These are phyloP conservation scores for Ceratocystis albifundus DNA, from an alignment of 2,329 filamentous ascomycete genomes.

Conservation along the genomic window DNA sequence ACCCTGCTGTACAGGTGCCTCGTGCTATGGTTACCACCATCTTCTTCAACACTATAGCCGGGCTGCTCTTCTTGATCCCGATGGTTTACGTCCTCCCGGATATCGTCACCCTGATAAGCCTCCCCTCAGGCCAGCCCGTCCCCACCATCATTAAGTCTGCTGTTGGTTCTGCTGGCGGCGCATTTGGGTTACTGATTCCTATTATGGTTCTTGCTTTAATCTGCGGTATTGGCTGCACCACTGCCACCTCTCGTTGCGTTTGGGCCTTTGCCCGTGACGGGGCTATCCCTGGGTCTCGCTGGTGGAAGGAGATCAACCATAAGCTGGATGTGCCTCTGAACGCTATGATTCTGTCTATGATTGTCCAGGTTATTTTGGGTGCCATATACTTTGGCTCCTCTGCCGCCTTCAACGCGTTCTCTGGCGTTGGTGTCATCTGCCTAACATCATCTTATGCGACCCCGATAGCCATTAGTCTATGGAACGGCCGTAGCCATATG, in stretches of 20 bases:
- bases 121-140: conserved; percentile 49
- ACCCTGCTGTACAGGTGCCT: conserved; percentile 55
- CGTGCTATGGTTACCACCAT: conserved; percentile 61
- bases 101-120: conserved; percentile 41
- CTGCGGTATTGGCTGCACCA: conserved; percentile 59
- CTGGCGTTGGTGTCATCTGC: conserved; percentile 57
- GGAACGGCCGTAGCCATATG: conserved; percentile 49
- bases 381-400: conserved; percentile 58
- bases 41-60: conserved; percentile 53
- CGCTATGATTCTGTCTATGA: conserved; percentile 61
- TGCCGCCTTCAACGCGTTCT: conserved; percentile 62
- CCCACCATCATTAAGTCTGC: conserved; percentile 53
- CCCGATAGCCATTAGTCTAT: conserved; percentile 53
- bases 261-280: conserved; percentile 62
- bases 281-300: conserved; percentile 51
- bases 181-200: conserved; percentile 52
- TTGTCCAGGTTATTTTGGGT: conserved; percentile 50
- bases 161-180: conserved; percentile 47
- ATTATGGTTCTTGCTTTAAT: conserved; percentile 54
- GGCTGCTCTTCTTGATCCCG: conserved; percentile 57
- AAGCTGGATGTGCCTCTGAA: conserved; percentile 55
- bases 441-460: conserved; percentile 56
- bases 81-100: conserved; percentile 59
- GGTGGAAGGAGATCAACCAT: conserved; percentile 51
- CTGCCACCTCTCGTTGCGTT: conserved; percentile 53